phyloP scores from a whole-genome alignment of 2,329 filamentous ascomycete genomes.

The Arthrobotrys megalospora region DNA sequence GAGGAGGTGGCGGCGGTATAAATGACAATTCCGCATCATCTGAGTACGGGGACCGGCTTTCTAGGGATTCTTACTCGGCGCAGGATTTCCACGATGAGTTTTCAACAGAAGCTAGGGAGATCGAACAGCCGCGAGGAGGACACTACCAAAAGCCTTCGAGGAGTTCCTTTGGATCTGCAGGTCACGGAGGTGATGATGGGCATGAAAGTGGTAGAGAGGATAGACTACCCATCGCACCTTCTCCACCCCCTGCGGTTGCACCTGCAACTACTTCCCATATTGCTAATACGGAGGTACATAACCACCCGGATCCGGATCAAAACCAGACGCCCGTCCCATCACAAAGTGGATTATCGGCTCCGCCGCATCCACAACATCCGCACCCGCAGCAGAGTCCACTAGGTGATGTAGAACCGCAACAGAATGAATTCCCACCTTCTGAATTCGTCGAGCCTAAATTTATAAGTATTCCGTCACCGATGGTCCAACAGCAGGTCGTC shows the following conservation, averaged over 20 bases:
- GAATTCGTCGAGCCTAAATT: constrained; percentile 60
- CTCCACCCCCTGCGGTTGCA: constrained; percentile 45
- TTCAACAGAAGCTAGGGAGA: constrained; percentile 23
- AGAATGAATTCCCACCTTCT: constrained; percentile 46
- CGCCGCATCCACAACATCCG: constrained; percentile 33
- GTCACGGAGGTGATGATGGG: constrained; percentile 39
- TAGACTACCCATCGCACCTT: constrained; percentile 50
- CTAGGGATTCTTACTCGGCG: constrained; percentile 49
- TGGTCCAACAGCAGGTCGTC: constrained; percentile 60
- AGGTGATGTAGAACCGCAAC: constrained; percentile 22
- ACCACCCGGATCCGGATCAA: constrained; percentile 43
- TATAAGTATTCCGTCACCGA: constrained; percentile 59
- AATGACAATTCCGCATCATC: constrained; percentile 35
- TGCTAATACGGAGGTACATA: constrained; percentile 31
- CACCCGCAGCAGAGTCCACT: constrained; percentile 17
- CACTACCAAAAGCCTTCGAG: constrained; percentile 52
- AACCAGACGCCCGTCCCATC: constrained; percentile 47
- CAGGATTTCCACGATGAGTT: constrained; percentile 45
- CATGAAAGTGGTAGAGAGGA: constrained; percentile 50
- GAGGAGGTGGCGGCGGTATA: not conserved
- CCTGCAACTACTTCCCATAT: constrained; percentile 33
- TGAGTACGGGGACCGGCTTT: constrained; percentile 49
- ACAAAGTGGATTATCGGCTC: constrained; percentile 49
- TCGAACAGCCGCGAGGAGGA: constrained; percentile 22
- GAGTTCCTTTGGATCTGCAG: constrained; percentile 52